Conservation (phyloP, 164 flowering plant genomes). For the Malania oleifera region DNA sequence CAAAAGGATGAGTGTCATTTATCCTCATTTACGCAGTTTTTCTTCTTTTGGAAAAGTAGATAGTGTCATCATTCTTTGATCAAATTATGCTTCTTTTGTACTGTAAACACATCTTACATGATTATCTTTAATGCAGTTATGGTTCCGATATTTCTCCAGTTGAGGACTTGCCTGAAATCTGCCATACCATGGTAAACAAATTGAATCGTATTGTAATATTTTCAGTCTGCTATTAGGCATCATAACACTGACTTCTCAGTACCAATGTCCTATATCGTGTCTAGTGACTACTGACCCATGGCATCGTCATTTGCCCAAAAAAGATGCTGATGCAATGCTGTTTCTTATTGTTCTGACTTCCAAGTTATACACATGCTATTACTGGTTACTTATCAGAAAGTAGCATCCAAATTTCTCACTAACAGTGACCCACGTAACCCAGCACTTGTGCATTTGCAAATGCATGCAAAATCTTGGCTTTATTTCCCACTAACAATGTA, state of each 20-base stretch:
- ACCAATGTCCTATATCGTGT: neutral
- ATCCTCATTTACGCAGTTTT: too few species aligned
- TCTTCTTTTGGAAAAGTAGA: too few species aligned
- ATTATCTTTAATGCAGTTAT: slow-evolving; percentile 45
- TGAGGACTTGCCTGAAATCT: slow-evolving; percentile 57
- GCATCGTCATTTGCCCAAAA: too few species aligned
- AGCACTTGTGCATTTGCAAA: neutral
- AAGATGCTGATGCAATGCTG: too few species aligned
- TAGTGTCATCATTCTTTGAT: too few species aligned
- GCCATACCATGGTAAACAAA: slow-evolving; percentile 63
- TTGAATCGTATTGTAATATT: neutral
- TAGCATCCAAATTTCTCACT: neutral
- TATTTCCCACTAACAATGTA: neutral
- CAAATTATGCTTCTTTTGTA: too few species aligned
- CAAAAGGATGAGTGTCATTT: too few species aligned
- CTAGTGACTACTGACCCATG: neutral
- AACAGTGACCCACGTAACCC: too few species aligned
- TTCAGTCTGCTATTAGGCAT: neutral
- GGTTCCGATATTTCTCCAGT: slow-evolving; percentile 72
- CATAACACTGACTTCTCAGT: neutral
- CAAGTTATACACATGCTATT: too few species aligned
- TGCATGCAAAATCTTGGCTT: neutral
- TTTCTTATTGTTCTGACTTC: too few species aligned
- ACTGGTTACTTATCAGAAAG: neutral
- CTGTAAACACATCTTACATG: neutral